Conservation (phyloP, 1,284 basidiomycete genomes). For the Volvariella volvacea region DNA sequence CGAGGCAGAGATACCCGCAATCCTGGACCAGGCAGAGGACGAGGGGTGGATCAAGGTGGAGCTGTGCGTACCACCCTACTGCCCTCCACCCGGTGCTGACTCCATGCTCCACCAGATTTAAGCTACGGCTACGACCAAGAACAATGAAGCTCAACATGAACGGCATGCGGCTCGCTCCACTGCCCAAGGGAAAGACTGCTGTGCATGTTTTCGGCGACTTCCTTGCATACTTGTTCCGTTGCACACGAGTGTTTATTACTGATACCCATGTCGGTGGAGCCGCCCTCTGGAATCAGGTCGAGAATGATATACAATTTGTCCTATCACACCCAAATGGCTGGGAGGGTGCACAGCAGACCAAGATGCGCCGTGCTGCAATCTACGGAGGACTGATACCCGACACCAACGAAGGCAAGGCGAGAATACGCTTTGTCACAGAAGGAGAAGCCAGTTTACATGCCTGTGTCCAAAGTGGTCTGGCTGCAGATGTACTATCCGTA, state of each 20-base stretch:
- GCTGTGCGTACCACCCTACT: slow-evolving; percentile 38
- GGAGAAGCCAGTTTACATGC: slow-evolving; percentile 76
- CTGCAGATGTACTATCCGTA: slow-evolving; percentile 67
- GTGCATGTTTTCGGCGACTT: slow-evolving; percentile 75
- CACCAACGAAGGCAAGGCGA: slow-evolving; percentile 59
- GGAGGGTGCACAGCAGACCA: slow-evolving; percentile 75
- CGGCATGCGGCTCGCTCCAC: slow-evolving; percentile 62
- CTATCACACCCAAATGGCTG: slow-evolving; percentile 76
- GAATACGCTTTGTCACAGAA: slow-evolving; percentile 73
- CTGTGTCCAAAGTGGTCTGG: slow-evolving; percentile 67
- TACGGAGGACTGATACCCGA: slow-evolving; percentile 63
- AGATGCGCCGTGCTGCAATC: slow-evolving; percentile 65
- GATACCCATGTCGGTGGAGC: slow-evolving; percentile 69
- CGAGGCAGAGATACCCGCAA: slow-evolving; percentile 58
- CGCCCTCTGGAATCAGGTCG: slow-evolving; percentile 58
- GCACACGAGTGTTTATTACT: slow-evolving; percentile 64
- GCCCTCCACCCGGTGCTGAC: slow-evolving; percentile 6
- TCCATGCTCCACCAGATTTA: slow-evolving; percentile 45
- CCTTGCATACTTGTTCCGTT: slow-evolving; percentile 63
- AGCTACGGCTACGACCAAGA: slow-evolving; percentile 66
- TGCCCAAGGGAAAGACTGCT: slow-evolving; percentile 59
- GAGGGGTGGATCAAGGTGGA: slow-evolving; percentile 69
- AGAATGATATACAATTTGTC: slow-evolving; percentile 62
- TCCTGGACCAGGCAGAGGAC: slow-evolving; percentile 60
- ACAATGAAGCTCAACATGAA: slow-evolving; percentile 76